Evolutionary conservation across 371 early-diverging fungal genomes (phyloP), one percentile per base, ranked within the genome.

Genomic region (Umbelopsis sp.): DNA sequence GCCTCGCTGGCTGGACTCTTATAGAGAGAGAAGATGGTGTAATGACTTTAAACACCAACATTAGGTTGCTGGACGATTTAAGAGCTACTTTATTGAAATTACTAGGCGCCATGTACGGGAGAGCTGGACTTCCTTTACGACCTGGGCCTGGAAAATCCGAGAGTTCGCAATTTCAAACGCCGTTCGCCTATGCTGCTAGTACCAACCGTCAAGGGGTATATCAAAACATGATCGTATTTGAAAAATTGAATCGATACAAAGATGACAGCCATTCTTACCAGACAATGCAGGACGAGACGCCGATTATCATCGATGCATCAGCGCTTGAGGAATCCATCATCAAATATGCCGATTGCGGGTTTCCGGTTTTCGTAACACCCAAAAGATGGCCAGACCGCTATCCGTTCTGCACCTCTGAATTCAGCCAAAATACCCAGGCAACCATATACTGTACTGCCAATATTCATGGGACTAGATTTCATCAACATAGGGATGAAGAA

Each of bases 271-370:
- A 12, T 24, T 24, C 29, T 4, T 65, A 35, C 2, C 9, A 38
- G 18, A 25, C 14, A 7, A 41, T 44, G 9, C 38, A 24, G 10
- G 53, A 37, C 22, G 62, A 62, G 12, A 45, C 7, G 16, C 14
- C 29, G 4, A 35, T 18, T 57, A 35, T 35, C 9, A 5, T 57
- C 29, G 18, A 35, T n/a, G 11, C 1, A 29, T 5, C 11, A 8
- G 48, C 5, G 4, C 12, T 48, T 14, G 12, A 63, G 20, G 57
- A n/a, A 14, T 20, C 48, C 4, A 52, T 44, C 10, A n/a, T 62
- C 0, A 63, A 64, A 24, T 73, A 79, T 25, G 75, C 76, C 35
- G 66, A 79, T 57, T 79, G 79, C 29, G 68, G 73, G 0, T 79
- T 79, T 32, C 79, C 79, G 1, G 69, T 68, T 5, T 62, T 76